Evolutionary conservation across 768 basidiomycete genomes (phyloP).

Genomic region (Obba rivulosa): DNA sequence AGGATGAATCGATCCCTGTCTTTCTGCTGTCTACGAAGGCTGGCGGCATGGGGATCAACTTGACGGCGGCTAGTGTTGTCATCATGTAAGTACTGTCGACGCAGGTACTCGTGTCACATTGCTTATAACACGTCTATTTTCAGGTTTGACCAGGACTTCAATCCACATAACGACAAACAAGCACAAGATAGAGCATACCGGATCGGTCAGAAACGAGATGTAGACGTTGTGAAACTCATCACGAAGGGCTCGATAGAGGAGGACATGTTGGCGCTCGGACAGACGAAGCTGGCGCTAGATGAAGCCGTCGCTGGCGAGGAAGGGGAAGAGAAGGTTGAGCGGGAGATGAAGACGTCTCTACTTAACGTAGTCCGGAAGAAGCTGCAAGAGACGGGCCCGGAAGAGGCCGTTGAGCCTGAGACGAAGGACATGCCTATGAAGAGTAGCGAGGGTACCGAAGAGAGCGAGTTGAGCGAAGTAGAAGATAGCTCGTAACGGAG

Average conservation of each 20-base stretch:
- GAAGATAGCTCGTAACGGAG: conserved; percentile 1
- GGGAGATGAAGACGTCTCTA: conserved; percentile 79
- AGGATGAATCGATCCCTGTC: conserved; percentile 76
- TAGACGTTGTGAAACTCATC: conserved; percentile 92
- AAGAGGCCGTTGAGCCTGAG: conserved; percentile 12
- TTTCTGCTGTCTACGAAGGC: conserved; percentile 93
- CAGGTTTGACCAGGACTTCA: conserved; percentile 98
- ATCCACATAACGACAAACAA: conserved; percentile 95
- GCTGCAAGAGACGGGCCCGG: conserved; percentile 53
- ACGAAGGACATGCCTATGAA: not conserved
- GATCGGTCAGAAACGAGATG: conserved; percentile 91
- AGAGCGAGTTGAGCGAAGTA: conserved; percentile 5
- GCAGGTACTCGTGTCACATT: not conserved
- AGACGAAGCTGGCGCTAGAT: conserved; percentile 88
- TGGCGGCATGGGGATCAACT: conserved; percentile 94
- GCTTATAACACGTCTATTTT: conserved; percentile 5
- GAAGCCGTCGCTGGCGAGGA: conserved; percentile 87
- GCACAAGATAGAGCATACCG: conserved; percentile 97
- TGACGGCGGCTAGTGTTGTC: conserved; percentile 93
- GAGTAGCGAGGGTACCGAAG: not conserved
- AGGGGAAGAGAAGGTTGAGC: conserved; percentile 55
- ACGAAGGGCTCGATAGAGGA: conserved; percentile 92
- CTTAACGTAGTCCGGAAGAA: conserved; percentile 83
- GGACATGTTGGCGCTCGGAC: conserved; percentile 86
- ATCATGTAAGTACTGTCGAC: conserved; percentile 57